phyloP scores from a whole-genome alignment of 441 rosid genomes.

The Cnidoscolus chayamansa region DNA sequence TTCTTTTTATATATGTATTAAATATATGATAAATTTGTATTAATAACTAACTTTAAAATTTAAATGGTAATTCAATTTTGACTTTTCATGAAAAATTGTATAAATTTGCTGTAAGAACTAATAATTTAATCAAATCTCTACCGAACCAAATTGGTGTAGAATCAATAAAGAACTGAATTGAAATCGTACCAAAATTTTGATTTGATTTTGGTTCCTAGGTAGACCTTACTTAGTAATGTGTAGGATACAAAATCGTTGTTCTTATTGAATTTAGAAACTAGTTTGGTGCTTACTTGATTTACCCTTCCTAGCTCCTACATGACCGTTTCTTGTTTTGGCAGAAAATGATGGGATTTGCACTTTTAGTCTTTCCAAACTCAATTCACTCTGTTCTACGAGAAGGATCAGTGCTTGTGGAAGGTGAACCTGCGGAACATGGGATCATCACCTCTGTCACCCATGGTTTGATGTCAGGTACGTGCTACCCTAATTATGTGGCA shows the following conservation, averaged over 20 bases:
- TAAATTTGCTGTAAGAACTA: no score
- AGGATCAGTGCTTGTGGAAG: slow-evolving; percentile 38
- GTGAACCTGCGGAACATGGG: slow-evolving; percentile 66
- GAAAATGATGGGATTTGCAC: slow-evolving; percentile 79
- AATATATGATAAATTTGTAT: no score
- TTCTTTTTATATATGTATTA: no score
- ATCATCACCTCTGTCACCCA: slow-evolving; percentile 78
- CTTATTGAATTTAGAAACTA: not conserved
- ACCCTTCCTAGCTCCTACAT: slow-evolving; percentile 12
- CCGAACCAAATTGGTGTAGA: no score
- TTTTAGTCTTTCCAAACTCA: slow-evolving; percentile 80
- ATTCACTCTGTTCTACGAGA: slow-evolving; percentile 53
- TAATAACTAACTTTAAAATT: no score
- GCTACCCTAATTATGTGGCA: not conserved
- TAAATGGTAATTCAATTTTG: no score
- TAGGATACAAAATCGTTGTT: no score
- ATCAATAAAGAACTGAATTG: no score
- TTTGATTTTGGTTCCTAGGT: not conserved
- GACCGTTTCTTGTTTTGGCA: slow-evolving; percentile 30
- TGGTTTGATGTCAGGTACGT: slow-evolving; percentile 64
- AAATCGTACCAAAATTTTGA: not conserved
- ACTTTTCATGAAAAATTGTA: no score
- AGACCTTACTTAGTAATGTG: no score
- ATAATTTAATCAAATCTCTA: no score
- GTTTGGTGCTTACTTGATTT: slow-evolving; percentile 8